phyloP scores from a whole-genome alignment of 1,284 basidiomycete species.

The Trametes versicolor region DNA sequence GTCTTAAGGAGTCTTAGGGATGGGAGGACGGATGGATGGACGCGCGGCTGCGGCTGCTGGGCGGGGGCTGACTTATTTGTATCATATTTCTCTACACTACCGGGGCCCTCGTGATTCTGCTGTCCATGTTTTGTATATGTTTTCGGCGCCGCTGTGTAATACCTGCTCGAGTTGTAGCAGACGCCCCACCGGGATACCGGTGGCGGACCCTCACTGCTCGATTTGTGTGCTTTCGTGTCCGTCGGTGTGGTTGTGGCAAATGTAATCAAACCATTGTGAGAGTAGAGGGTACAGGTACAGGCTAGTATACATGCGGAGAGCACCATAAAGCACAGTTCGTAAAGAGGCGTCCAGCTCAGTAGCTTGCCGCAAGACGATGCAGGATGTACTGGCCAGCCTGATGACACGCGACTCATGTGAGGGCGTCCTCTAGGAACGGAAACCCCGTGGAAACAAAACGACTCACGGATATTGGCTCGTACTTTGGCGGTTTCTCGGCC shows the following conservation, averaged over 20 bases:
- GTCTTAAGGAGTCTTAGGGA: too few relatives aligned
- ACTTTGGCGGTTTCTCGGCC: slow-evolving; percentile 51
- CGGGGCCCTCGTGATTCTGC: not conserved
- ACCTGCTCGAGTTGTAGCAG: too few relatives aligned
- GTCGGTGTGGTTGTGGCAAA: too few relatives aligned
- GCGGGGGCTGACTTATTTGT: slow-evolving; percentile 16
- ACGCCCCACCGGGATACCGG: too few relatives aligned
- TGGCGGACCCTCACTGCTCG: too few relatives aligned
- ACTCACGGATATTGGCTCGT: slow-evolving; percentile 50
- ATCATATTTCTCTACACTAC: slow-evolving; percentile 10
- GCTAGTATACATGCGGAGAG: not conserved
- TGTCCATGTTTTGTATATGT: not conserved
- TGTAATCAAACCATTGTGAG: too few relatives aligned
- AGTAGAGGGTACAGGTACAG: not conserved
- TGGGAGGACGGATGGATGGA: not conserved
- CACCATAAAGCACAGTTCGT: not conserved
- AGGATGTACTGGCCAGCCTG: slow-evolving; percentile 34
- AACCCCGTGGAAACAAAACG: not conserved
- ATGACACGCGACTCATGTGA: not conserved
- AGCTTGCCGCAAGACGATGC: slow-evolving; percentile 32
- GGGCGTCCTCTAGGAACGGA: not conserved
- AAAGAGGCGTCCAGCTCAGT: slow-evolving; percentile 10
- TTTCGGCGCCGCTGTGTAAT: not conserved
- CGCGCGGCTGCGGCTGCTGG: too few relatives aligned
- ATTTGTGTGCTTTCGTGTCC: too few relatives aligned